Evolutionary conservation across 164 flowering plant species (phyloP), one percentile per base, ranked within the genome.

Genomic region (Hamamelis virginiana): DNA sequence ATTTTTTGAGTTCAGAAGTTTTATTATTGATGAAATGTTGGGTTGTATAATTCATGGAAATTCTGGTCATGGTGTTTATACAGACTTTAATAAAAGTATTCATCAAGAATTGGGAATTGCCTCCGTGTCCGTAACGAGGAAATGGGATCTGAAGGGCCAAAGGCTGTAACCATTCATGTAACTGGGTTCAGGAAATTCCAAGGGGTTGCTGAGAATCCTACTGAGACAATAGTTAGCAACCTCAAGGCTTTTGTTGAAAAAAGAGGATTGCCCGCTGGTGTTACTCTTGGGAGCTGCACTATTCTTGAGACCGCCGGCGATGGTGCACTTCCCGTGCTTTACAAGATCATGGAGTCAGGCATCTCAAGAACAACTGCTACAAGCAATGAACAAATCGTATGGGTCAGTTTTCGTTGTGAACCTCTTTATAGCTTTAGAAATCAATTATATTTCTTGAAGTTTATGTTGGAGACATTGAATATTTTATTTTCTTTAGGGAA

Each of bases 61-160:
- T 51, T 68, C 22, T 66, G 60, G 22, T 14, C 13, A 21, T 48
- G 41, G 10, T 27, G 33, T 19, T 67, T 22, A 9, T 47, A 22
- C 51, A 58, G 66, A 61, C 12, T 26, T 15, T 55, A 23, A 55
- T 43, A 22, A 14, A n/a, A 62, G 27, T 22, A 5, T 33, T 47
- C 44, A 58, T 21, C 41, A 21, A 77, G 59, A 55, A 70, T 71
- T 43, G 81, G 79, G 67, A 71, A 80, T 33, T 77, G 81, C 52
- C 57, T 76, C 27, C 53, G 63, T 18, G 68, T 69, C 19, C 55
- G 44, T 15, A 56, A 48, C 22, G 56, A 65, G 67, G 71, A 64
- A 12, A 87, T 87, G 88, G 91, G 91, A 55, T 87, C 91, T 11
- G 91, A 85, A 74, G 87, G 83, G 62, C 80, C 87, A 38, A 70